Base-by-base conservation (phyloP, 1,139 yeast genomes). In the Arxiozyma slooffiae region DNA sequence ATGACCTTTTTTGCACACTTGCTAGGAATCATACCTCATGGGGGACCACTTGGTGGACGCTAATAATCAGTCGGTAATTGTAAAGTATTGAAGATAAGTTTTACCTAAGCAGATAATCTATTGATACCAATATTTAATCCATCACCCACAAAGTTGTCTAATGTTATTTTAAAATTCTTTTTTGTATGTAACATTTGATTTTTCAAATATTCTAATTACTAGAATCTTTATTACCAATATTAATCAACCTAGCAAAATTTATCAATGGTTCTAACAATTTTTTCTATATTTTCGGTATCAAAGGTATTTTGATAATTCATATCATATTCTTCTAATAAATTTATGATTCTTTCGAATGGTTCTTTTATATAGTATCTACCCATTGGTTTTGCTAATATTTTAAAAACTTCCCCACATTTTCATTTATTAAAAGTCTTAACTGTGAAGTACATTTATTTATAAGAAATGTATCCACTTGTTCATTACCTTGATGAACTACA, bases 71-170 rank as follows among this genome's bases (percentile, higher is more conserved):
- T 75, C 6, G 79, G 79, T 18, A 77, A 64, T 60, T 79, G 84
- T 38, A 71, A 67, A 0, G 80, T 73, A 44, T 72, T 70, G 52
- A 77, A 74, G 18, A 76, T 66, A 57, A 75, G 76, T 47, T 78
- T 79, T 39, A 90, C 80, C 63, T 90, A 95, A 57, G 79, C 82
- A 67, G 89, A 82, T 47, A 92, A 73, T 9, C 89, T 90, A 57
- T 87, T 95, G 45, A 92, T 87, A 45, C 97, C 96, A 18, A 86
- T 77, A 61, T 88, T 90, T 41, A 92, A 74, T 0, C 98, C 98
- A 62, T 85, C 88, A 0, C 97, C 98, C 24, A 92, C 97, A 62
- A 78, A 84, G 50, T 81, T 87, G 65, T 92, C 98, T 9, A 92
- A 79, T 70, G 81, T 72, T 11, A 80, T 80, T 62, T 92, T 98